phyloP scores from a whole-genome alignment of 192 early-diverging fungal genomes.

The Chytriomyces confervae region DNA sequence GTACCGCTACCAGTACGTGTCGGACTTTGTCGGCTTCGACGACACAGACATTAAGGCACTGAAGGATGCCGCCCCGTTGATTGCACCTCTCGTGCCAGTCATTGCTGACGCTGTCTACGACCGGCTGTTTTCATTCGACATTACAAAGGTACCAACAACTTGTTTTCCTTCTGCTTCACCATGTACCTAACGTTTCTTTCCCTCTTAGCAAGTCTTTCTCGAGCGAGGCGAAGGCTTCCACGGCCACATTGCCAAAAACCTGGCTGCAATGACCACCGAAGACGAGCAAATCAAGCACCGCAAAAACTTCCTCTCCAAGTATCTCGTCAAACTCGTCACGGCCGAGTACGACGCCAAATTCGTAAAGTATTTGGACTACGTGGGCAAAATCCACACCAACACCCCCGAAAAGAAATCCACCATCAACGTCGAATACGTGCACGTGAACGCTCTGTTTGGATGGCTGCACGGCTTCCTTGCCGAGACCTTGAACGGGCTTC shows the following conservation, averaged over 20 bases:
- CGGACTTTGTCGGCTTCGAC: slow-evolving; percentile 75
- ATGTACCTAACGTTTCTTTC: too few relatives aligned
- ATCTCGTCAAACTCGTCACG: slow-evolving; percentile 72
- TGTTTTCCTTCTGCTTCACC: too few relatives aligned
- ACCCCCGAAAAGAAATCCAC: slow-evolving; percentile 74
- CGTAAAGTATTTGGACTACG: slow-evolving; percentile 81
- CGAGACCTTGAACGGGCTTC: slow-evolving; percentile 59
- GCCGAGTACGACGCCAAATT: slow-evolving; percentile 51
- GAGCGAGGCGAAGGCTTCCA: slow-evolving; percentile 70
- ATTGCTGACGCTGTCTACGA: slow-evolving; percentile 83
- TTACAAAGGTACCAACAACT: slow-evolving; percentile 59
- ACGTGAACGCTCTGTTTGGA: slow-evolving; percentile 77
- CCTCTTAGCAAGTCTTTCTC: slow-evolving; percentile 53
- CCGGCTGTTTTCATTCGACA: slow-evolving; percentile 72
- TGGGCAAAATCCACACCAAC: slow-evolving; percentile 76
- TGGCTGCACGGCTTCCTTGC: slow-evolving; percentile 56
- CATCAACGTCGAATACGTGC: slow-evolving; percentile 84
- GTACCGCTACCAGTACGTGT: slow-evolving; percentile 82
- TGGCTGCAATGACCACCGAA: slow-evolving; percentile 55
- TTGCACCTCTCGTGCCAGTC: slow-evolving; percentile 71
- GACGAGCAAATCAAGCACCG: slow-evolving; percentile 80
- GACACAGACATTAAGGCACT: slow-evolving; percentile 72
- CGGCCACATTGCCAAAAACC: slow-evolving; percentile 42
- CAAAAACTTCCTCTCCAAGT: slow-evolving; percentile 70
- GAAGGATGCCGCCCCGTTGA: slow-evolving; percentile 63